Conservation (phyloP, 805 yeast genomes). For the Cyberlindnera nakhonratchasimensis region DNA sequence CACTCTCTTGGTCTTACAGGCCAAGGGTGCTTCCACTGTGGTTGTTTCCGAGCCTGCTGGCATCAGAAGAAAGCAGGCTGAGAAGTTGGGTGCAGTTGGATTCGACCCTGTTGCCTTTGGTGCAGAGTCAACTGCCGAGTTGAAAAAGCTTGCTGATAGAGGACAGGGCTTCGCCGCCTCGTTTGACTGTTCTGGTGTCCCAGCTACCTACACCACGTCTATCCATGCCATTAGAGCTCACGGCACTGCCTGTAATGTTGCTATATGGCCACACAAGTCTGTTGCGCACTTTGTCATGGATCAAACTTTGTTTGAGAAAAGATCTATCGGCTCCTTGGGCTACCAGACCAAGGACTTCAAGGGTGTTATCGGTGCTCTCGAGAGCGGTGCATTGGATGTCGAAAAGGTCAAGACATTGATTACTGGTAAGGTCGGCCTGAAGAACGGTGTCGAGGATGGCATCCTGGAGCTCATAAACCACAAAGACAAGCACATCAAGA, state of each 20-base stretch:
- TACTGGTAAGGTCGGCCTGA: conserved; percentile 37
- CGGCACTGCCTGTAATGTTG: conserved; percentile 46
- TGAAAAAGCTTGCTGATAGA: conserved; percentile 36
- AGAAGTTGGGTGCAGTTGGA: conserved; percentile 41
- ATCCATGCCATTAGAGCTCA: conserved; percentile 38
- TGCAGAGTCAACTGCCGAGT: conserved; percentile 31
- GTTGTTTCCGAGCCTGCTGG: conserved; percentile 62
- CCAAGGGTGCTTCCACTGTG: conserved; percentile 44
- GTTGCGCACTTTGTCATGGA: conserved; percentile 45
- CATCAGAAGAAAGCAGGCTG: conserved; percentile 57
- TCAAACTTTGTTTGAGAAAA: conserved; percentile 39
- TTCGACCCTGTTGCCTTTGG: conserved; percentile 40
- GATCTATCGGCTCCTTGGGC: conserved; percentile 44
- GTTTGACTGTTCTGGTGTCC: conserved; percentile 53
- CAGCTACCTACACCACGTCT: conserved; percentile 40
- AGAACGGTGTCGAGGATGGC: conserved; percentile 40
- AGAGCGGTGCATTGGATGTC: conserved; percentile 34
- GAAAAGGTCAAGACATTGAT: conserved; percentile 36
- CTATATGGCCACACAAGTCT: conserved; percentile 46
- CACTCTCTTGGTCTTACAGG: conserved; percentile 50
- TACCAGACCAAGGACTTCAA: conserved; percentile 42
- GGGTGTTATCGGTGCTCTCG: conserved; percentile 40
- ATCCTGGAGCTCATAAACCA: conserved; percentile 39
- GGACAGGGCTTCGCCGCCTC: conserved; percentile 48
- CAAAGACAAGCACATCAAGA: conserved; percentile 45